A percentile compares a stretch with the other conserved stretches of the same genome.
phyloP scores from a whole-genome alignment of 352 stramenopile species.

The Phytophthora fragariaefolia region DNA sequence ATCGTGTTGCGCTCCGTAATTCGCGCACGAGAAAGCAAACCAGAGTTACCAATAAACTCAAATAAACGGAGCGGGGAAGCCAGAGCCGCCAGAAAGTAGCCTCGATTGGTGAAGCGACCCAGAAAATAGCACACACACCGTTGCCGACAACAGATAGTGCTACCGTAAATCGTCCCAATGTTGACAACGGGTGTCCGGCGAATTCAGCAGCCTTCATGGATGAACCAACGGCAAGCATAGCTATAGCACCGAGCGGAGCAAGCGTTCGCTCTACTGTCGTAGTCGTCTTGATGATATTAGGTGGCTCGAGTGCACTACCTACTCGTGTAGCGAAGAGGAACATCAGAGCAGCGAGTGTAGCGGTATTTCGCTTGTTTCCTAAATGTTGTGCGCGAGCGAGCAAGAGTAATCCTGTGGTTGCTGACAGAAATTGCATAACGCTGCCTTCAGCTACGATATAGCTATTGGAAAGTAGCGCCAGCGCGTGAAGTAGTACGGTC shows the following conservation, averaged over 20 bases:
- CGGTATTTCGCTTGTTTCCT: background rate
- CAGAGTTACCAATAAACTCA: conserved; percentile 40
- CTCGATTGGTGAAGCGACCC: conserved; percentile 48
- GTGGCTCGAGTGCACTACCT: conserved; percentile 51
- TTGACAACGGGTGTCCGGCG: conserved; percentile 19
- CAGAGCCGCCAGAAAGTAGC: conserved; percentile 52
- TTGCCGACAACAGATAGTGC: conserved; percentile 34
- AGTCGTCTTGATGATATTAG: conserved; percentile 77
- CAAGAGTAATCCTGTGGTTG: conserved; percentile 58
- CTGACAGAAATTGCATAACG: conserved; percentile 75
- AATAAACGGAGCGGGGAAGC: conserved; percentile 64
- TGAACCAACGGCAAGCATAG: conserved; percentile 27
- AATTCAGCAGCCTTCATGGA: conserved; percentile 14
- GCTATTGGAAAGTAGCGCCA: conserved; percentile 84
- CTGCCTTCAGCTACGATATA: conserved; percentile 83
- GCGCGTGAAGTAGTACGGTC: conserved; percentile 63
- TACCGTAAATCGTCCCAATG: conserved; percentile 24
- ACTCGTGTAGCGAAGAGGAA: conserved; percentile 58
- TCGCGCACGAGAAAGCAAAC: conserved; percentile 16
- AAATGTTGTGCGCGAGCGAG: conserved; percentile 37
- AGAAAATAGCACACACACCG: conserved; percentile 53
- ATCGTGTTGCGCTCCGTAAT: conserved; percentile 11
- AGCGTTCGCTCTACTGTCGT: conserved; percentile 48
- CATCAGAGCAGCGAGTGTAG: conserved; percentile 37
- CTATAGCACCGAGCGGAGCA: conserved; percentile 33